Evolutionary conservation across 345 rosid species (phyloP), one percentile per base, ranked within the genome.

Genomic region (Cardamine occulta): DNA sequence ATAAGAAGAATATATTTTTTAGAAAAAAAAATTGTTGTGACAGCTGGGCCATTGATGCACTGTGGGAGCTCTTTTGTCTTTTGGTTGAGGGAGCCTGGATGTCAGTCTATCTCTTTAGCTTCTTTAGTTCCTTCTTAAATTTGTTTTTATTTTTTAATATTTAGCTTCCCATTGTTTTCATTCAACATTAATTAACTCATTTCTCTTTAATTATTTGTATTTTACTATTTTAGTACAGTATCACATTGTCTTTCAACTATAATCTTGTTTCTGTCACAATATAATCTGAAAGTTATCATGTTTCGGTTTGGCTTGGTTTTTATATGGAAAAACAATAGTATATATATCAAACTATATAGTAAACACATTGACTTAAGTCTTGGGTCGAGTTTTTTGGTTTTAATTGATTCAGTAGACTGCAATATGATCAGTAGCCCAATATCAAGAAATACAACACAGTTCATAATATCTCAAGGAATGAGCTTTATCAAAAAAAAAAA

Each of bases 31-130:
- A 34, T 29, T 55, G 56, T 72, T 53, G 63, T 78, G 81, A 73
- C 78, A 78, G 74, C 52, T 78, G 68, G 74, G 81, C 74, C 81
- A 78, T 73, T 24, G 70, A 53, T 76, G 75, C 26, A 53, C 53
- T 72, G 74, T 60, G 70, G 57, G 81, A 47, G 52, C 23, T 47
- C 52, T 73, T 73, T 78, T 78, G 78, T 78, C 78, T 78, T 78
- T 67, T 78, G 78, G 81, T 67, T 49, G 81, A 78, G 74, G 81
- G 74, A 78, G 81, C 81, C 72, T 78, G 77, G 23, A 78, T 78
- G 81, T 72, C 81, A 78, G 76, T 51, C 57, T 71, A 58, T 77
- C 81, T 71, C 76, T 72, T 58, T 66, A 71, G 37, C 76, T 57
- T 26, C 53, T 61, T 39, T 23, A 62, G 19, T 12, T 56, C 66